phyloP scores from a whole-genome alignment of 2,329 filamentous ascomycete species.

The Monilinia fructicola region DNA sequence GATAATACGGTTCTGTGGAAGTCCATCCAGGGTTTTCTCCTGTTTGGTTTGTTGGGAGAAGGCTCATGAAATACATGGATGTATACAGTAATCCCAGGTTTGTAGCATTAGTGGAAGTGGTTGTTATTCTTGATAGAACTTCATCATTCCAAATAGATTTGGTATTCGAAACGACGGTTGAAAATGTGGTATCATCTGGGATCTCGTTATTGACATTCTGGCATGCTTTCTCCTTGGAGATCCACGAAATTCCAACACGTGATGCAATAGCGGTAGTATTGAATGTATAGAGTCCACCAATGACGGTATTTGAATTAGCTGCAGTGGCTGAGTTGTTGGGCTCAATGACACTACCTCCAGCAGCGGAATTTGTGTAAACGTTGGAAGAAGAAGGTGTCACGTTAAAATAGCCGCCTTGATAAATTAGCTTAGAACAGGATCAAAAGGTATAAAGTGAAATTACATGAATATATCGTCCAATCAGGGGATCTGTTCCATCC shows the following conservation, averaged over 20 bases:
- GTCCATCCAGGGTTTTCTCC: conserved; percentile 69
- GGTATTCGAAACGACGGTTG: conserved; percentile 40
- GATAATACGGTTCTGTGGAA: conserved; percentile 66
- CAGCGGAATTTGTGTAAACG: conserved; percentile 38
- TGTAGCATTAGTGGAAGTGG: conserved; percentile 54
- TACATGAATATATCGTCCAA: conserved; percentile 65
- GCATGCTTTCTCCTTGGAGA: conserved; percentile 50
- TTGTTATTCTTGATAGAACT: conserved; percentile 47
- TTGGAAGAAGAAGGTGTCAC: conserved; percentile 27
- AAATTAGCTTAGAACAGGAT: conserved; percentile 13
- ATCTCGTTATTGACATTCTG: conserved; percentile 48
- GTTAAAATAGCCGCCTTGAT: conserved; percentile 34
- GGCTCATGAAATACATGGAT: conserved; percentile 56
- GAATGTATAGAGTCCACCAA: conserved; percentile 45
- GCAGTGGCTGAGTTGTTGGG: not conserved
- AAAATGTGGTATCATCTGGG: conserved; percentile 45
- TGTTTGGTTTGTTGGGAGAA: conserved; percentile 60
- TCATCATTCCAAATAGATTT: conserved; percentile 22
- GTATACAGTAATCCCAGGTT: conserved; percentile 64
- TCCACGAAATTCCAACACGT: conserved; percentile 51
- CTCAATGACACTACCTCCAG: conserved; percentile 35
- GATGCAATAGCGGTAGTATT: conserved; percentile 46
- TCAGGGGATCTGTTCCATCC: conserved; percentile 64
- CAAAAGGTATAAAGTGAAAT: conserved; percentile 39
- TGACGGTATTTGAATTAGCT: not conserved